Conservation (phyloP, 2,329 filamentous ascomycete species). For the Hysterium pulicare region DNA sequence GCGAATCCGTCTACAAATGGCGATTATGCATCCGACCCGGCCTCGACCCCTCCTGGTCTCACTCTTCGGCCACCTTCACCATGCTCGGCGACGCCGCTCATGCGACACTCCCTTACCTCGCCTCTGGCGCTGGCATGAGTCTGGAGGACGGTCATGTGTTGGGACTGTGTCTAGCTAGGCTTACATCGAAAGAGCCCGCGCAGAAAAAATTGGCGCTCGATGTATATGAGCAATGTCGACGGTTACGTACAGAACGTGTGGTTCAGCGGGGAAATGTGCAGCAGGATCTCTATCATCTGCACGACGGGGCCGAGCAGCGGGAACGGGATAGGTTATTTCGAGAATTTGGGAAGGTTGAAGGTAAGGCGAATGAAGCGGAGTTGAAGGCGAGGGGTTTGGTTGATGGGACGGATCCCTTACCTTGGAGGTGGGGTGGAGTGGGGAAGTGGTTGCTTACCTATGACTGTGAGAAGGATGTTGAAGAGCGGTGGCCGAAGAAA, state of each 20-base stretch:
- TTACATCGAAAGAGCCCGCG: conserved; percentile 38
- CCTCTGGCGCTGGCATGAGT: conserved; percentile 57
- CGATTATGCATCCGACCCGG: conserved; percentile 55
- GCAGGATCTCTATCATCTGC: conserved; percentile 60
- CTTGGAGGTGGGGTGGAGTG: conserved; percentile 35
- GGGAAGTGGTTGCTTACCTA: conserved; percentile 36
- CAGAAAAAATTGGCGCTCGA: conserved; percentile 38
- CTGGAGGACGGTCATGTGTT: conserved; percentile 59
- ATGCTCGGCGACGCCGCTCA: conserved; percentile 64
- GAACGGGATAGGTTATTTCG: conserved; percentile 46
- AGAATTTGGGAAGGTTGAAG: conserved; percentile 28
- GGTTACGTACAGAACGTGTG: conserved; percentile 57
- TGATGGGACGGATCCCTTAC: conserved; percentile 30
- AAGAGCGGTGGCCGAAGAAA: conserved; percentile 23
- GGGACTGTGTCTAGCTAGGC: conserved; percentile 51
- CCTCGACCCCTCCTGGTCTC: conserved; percentile 54
- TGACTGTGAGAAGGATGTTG: conserved; percentile 32
- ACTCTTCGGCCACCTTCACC: conserved; percentile 54
- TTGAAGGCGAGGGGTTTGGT: conserved; percentile 18
- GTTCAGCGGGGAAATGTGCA: conserved; percentile 60
- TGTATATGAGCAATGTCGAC: conserved; percentile 57
- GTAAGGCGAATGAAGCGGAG: conserved; percentile 18
- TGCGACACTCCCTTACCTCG: conserved; percentile 62
- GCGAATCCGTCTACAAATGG: conserved; percentile 61
- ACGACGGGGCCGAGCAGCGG: conserved; percentile 56